Percentiles rank a stretch among this genome's conserved stretches.
Evolutionary conservation across 2,329 filamentous ascomycete species (phyloP).

Genomic region (Lachnum nothofagi): DNA sequence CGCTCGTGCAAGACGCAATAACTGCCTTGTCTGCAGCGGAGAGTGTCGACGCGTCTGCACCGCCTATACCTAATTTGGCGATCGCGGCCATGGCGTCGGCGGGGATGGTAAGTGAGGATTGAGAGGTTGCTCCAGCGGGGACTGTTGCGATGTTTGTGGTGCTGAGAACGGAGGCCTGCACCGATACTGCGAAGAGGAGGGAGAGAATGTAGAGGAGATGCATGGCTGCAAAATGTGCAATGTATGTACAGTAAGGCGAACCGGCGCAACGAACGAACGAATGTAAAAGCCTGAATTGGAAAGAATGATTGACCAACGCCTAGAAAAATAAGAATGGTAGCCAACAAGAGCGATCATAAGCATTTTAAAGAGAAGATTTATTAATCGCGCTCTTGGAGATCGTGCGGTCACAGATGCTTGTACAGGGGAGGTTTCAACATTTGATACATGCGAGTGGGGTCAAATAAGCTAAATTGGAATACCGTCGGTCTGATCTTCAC

Average conservation of each 20-base stretch:
- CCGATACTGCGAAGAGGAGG: constrained; percentile 12
- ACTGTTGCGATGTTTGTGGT: constrained; percentile 22
- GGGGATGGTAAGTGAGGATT: constrained; percentile 17
- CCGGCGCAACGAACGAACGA: background rate
- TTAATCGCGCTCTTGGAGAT: too few species aligned
- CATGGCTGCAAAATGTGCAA: constrained; percentile 8
- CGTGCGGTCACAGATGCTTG: constrained; percentile 6
- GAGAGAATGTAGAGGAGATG: constrained; percentile 10
- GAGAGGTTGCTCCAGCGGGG: constrained; percentile 15
- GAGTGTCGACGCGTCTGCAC: constrained; percentile 13
- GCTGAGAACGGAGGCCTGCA: constrained; percentile 18
- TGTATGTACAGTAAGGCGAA: background rate
- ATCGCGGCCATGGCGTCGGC: constrained; percentile 24
- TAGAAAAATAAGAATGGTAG: constrained; percentile 12
- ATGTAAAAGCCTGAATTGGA: background rate
- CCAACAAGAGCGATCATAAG: too few species aligned
- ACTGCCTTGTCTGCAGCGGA: constrained; percentile 17
- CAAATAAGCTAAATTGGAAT: background rate
- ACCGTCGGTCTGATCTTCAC: constrained; percentile 21
- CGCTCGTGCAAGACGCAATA: constrained; percentile 15
- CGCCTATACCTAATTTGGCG: constrained; percentile 21
- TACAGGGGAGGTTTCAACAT: constrained; percentile 1
- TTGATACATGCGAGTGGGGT: constrained; percentile 6
- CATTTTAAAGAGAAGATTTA: too few species aligned
- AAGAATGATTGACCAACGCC: constrained; percentile 15